phyloP scores from a whole-genome alignment of 352 stramenopile species.

The Phytophthora aleatoria region DNA sequence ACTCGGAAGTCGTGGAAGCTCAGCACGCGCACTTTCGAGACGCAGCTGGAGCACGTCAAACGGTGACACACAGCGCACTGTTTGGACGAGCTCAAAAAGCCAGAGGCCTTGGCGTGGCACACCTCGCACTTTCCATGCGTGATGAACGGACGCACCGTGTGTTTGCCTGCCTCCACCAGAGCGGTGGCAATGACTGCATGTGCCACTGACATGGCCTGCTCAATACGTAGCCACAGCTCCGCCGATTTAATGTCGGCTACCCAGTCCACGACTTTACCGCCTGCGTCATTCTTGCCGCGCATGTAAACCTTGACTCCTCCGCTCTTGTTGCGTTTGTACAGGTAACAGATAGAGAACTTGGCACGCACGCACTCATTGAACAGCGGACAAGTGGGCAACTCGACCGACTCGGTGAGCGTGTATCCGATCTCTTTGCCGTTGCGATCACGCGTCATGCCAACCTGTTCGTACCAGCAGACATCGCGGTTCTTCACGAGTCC shows the following conservation, averaged over 20 bases:
- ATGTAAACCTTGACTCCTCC: slow-evolving; percentile 80
- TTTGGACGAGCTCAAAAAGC: slow-evolving; percentile 64
- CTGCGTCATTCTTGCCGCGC: slow-evolving; percentile 72
- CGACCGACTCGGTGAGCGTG: slow-evolving; percentile 77
- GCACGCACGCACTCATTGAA: slow-evolving; percentile 75
- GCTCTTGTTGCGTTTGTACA: slow-evolving; percentile 78
- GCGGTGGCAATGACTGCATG: slow-evolving; percentile 62
- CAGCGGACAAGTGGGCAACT: slow-evolving; percentile 62
- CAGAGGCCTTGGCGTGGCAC: slow-evolving; percentile 58
- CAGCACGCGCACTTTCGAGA: slow-evolving; percentile 66
- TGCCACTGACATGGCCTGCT: slow-evolving; percentile 51
- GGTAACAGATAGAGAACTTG: slow-evolving; percentile 74
- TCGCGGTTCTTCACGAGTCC: slow-evolving; percentile 80
- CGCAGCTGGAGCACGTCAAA: slow-evolving; percentile 64
- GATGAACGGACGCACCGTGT: slow-evolving; percentile 30
- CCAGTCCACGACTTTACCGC: slow-evolving; percentile 75
- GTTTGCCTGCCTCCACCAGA: slow-evolving; percentile 57
- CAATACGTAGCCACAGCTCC: slow-evolving; percentile 72
- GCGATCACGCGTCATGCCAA: slow-evolving; percentile 61
- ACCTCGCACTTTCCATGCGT: slow-evolving; percentile 63
- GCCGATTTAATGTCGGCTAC: slow-evolving; percentile 75
- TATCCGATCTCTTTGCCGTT: slow-evolving; percentile 86
- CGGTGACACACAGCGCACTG: slow-evolving; percentile 69
- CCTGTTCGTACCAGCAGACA: slow-evolving; percentile 82
- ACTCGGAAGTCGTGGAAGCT: slow-evolving; percentile 64